Percentiles rank a stretch among this genome's conserved stretches.
These are phyloP conservation scores for Venturia oleaginea DNA, from an alignment of 2,329 filamentous ascomycete species.

Conservation along the genomic window DNA sequence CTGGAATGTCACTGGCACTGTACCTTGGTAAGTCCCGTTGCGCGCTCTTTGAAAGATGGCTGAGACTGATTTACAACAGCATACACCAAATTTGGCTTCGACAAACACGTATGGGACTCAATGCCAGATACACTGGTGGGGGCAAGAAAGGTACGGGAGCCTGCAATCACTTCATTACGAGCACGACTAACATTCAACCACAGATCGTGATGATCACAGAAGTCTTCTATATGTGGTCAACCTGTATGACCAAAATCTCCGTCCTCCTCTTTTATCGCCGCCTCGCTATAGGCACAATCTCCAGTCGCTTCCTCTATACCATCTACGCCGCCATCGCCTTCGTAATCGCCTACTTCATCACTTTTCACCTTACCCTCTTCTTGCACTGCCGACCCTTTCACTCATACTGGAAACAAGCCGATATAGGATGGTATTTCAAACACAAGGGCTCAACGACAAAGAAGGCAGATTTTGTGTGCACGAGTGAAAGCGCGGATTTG, in stretches of 20 bases:
- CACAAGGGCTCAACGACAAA: conserved; percentile 10
- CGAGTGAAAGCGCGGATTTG: conserved; percentile 16
- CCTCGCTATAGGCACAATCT: conserved; percentile 13
- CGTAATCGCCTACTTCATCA: conserved; percentile 17
- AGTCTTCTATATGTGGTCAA: conserved; percentile 16
- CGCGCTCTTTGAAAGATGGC: not conserved
- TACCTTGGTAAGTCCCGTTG: not conserved
- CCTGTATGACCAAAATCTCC: conserved; percentile 18
- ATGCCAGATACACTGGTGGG: conserved; percentile 8
- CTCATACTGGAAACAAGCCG: conserved; percentile 19
- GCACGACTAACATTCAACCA: conserved; percentile 5
- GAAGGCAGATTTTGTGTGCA: conserved; percentile 15
- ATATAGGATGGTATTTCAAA: conserved; percentile 14
- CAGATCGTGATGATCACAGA: conserved; percentile 5
- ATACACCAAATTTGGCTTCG: conserved; percentile 6
- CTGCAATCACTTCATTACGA: not conserved
- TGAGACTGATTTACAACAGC: not conserved
- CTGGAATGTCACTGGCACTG: conserved; percentile 14
- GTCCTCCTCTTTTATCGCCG: conserved; percentile 19
- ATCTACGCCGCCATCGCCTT: conserved; percentile 13
- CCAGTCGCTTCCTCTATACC: conserved; percentile 2
- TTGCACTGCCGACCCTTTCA: conserved; percentile 18
- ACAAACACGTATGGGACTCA: conserved; percentile 11
- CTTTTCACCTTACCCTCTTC: conserved; percentile 16
- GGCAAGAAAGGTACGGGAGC: conserved; percentile 1